Conservation (phyloP, 176 grass and related monocot genomes). For the Oryza glaberrima region DNA sequence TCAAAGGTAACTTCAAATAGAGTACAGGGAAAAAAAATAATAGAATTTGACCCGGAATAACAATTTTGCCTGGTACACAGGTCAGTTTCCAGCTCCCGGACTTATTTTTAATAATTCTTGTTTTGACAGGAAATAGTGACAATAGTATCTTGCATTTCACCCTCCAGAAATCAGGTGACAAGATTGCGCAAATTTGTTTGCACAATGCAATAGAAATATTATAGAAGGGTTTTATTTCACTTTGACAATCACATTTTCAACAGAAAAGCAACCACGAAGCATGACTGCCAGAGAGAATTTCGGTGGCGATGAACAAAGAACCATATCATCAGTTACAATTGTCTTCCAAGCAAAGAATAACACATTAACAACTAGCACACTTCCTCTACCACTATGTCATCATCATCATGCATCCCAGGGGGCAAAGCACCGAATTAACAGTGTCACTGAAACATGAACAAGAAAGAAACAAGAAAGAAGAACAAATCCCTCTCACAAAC, state of each 20-base stretch:
- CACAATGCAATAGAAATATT: neutral
- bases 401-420: constrained; percentile 56
- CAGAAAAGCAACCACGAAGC: constrained; percentile 43
- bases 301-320: constrained; percentile 52
- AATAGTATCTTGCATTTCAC: neutral
- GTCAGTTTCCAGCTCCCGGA: too few species aligned
- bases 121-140: neutral
- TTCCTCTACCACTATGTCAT: constrained; percentile 67
- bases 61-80: neutral
- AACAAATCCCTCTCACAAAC: constrained; percentile 71
- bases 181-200: neutral
- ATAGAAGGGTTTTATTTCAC: constrained; percentile 27
- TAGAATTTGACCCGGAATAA: neutral
- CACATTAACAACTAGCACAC: constrained; percentile 66
- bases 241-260: constrained; percentile 41
- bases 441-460: constrained; percentile 60
- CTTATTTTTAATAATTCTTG: neutral
- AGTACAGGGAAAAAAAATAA: neutral
- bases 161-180: neutral
- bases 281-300: constrained; percentile 38
- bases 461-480: constrained; percentile 75
- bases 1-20: neutral
- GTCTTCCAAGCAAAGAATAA: constrained; percentile 70
- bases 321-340: constrained; percentile 72
- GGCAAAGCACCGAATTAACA: constrained; percentile 63